Base-by-base conservation (phyloP, 768 basidiomycete species). In the Boletus patriciae region DNA sequence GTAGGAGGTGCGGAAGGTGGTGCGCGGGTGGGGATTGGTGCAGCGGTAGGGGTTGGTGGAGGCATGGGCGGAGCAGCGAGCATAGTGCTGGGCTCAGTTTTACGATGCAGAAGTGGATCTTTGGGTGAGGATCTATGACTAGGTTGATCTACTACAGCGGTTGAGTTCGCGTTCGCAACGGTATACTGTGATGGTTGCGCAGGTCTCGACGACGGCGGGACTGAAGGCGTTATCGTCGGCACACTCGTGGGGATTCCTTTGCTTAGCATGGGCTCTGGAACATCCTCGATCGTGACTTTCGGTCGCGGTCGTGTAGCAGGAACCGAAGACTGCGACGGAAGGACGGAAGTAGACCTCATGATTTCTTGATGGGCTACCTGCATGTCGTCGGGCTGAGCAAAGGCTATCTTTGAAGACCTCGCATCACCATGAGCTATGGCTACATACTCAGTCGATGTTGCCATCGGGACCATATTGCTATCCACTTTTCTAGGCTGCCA, bases 261-360 rank as follows among this genome's bases (percentile, higher is more conserved):
- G 25, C 45, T 48, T 9, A 29, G 42, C 50, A 59, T 41, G 4
- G 61, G 62, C 49, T 71, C 70, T 45, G 63, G 47, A 11, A 64
- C 63, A 46, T 72, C 68, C 51, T 73, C 70, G 7, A 72, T 40
- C 6, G 66, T 70, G 49, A 65, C 68, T 52, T 65, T 73, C 31
- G 62, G 62, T 54, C 70, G 68, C 27, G 50, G 16, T 47, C 46
- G 57, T 41, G 58, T 48, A 44, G 43, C 46, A 19, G 50, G 48
- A 19, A 47, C 46, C 11, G 47, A 54, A 19, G 61, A 49, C 23
- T 60, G 61, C n/a, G 52, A 42, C 5, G 65, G 54, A 44, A 53
- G 34, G 40, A 47, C 38, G 6, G 57, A 41, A 44, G 46, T 21
- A 34, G 60, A 33, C 33, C 43, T 54, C 25, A 57, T 53, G 12